These are phyloP conservation scores for Sphaceloma murrayae DNA, from an alignment of 2,329 filamentous ascomycete species.

Conservation along the genomic window DNA sequence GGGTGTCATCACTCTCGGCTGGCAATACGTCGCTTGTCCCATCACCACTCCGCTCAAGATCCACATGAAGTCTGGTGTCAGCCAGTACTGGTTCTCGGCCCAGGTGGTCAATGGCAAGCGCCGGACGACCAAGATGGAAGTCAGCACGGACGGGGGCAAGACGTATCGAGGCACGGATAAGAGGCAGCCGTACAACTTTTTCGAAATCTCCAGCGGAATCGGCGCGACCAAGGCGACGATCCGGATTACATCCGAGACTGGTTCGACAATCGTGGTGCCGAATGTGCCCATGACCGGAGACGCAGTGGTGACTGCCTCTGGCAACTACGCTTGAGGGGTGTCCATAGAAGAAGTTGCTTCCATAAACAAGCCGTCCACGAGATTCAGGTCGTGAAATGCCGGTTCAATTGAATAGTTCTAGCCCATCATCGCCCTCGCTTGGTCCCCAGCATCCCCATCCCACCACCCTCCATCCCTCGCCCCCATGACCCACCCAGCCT, in stretches of 20 bases:
- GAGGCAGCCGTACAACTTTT: constrained; percentile 23
- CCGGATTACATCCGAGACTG: constrained; percentile 19
- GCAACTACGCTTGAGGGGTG: constrained; percentile 21
- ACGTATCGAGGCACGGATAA: constrained; percentile 20
- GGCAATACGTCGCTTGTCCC: constrained; percentile 26
- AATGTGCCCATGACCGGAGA: constrained; percentile 21
- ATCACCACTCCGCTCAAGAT: constrained; percentile 20
- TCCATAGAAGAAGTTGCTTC: background rate
- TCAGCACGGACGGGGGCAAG: constrained; percentile 21
- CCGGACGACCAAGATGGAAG: constrained; percentile 21
- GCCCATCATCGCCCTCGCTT: constrained; percentile 42
- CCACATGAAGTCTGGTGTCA: constrained; percentile 21
- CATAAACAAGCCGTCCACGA: background rate
- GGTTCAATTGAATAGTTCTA: constrained; percentile 37
- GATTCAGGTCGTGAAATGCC: background rate
- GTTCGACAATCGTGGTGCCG: constrained; percentile 16
- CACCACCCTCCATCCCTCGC: constrained; percentile 41
- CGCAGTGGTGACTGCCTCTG: constrained; percentile 18
- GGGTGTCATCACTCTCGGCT: constrained; percentile 36
- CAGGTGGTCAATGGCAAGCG: constrained; percentile 22
- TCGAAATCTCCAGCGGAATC: constrained; percentile 18
- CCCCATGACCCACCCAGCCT: constrained; percentile 48
- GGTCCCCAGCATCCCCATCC: constrained; percentile 57
- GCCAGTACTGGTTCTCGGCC: constrained; percentile 23
- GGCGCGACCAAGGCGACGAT: constrained; percentile 20